Conservation (phyloP, 2,329 filamentous ascomycete genomes). For the Beauveria bassiana region DNA sequence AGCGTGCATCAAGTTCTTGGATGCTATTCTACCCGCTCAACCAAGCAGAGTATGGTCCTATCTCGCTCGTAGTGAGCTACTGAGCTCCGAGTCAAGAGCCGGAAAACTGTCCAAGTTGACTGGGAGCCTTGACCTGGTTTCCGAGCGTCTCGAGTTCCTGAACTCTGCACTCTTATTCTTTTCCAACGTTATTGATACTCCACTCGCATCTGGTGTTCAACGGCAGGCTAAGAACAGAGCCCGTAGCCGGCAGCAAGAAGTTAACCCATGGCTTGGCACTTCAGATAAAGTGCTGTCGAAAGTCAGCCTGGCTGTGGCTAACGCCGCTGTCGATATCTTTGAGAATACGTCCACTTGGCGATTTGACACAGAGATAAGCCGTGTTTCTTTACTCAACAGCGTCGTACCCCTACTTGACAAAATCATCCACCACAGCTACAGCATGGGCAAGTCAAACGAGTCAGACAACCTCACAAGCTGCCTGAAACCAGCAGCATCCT, state of each 20-base stretch:
- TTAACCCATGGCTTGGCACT: slow-evolving; percentile 59
- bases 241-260: slow-evolving; percentile 35
- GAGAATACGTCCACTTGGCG: slow-evolving; percentile 84
- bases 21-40: slow-evolving; percentile 62
- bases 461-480: slow-evolving; percentile 45
- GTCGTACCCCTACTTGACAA: slow-evolving; percentile 65
- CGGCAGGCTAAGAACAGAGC: slow-evolving; percentile 51
- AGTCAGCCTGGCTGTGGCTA: slow-evolving; percentile 64
- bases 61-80: slow-evolving; percentile 69
- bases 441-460: slow-evolving; percentile 55
- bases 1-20: slow-evolving; percentile 73
- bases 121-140: slow-evolving; percentile 72
- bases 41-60: slow-evolving; percentile 88
- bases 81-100: slow-evolving; percentile 68
- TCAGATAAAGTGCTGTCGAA: slow-evolving; percentile 70
- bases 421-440: slow-evolving; percentile 65
- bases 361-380: slow-evolving; percentile 61
- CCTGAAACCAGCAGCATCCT: slow-evolving; percentile 65
- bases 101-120: slow-evolving; percentile 72
- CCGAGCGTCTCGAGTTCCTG: slow-evolving; percentile 70
- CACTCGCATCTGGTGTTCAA: slow-evolving; percentile 60
- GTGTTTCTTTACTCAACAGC: slow-evolving; percentile 57
- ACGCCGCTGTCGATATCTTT: slow-evolving; percentile 72
- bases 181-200: slow-evolving; percentile 66
- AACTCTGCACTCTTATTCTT: slow-evolving; percentile 67